Evolutionary conservation across 2,329 filamentous ascomycete genomes (phyloP).

Genomic region (Claviceps purpurea): DNA sequence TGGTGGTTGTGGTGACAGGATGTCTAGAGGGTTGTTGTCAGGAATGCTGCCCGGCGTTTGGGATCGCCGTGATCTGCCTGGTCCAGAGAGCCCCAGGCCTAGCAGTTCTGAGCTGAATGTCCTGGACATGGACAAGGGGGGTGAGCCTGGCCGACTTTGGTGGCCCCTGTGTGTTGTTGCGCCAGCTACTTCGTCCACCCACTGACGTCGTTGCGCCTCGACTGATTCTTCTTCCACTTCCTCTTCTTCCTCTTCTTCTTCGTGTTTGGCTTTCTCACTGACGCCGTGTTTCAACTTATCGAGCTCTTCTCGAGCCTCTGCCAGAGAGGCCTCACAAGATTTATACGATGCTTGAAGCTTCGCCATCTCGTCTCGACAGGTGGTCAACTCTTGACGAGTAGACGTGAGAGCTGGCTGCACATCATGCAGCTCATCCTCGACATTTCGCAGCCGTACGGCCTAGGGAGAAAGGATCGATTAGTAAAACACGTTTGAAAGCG

Average conservation of each 20-base stretch:
- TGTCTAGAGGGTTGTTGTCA: slow-evolving; percentile 23
- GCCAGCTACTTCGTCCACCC: slow-evolving; percentile 16
- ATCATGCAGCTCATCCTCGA: slow-evolving; percentile 75
- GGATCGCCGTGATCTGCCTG: slow-evolving; percentile 20
- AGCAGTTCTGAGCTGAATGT: slow-evolving; percentile 43
- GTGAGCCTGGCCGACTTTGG: slow-evolving; percentile 41
- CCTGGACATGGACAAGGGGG: slow-evolving; percentile 34
- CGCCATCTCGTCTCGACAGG: slow-evolving; percentile 45
- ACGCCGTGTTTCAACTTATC: slow-evolving; percentile 31
- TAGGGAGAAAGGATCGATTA: slow-evolving; percentile 16
- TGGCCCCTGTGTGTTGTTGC: slow-evolving; percentile 25
- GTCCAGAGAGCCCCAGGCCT: slow-evolving; percentile 24
- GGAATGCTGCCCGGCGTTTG: slow-evolving; percentile 36
- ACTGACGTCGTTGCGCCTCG: slow-evolving; percentile 31
- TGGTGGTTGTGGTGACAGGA: slow-evolving; percentile 17
- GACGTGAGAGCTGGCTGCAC: slow-evolving; percentile 49
- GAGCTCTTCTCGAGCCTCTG: slow-evolving; percentile 37
- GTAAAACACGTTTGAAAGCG: too few species aligned
- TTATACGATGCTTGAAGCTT: slow-evolving; percentile 51
- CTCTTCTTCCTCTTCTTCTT: neutral
- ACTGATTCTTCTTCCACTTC: slow-evolving; percentile 15
- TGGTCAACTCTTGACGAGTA: slow-evolving; percentile 49
- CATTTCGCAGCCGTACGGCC: slow-evolving; percentile 49
- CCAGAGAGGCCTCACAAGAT: slow-evolving; percentile 50
- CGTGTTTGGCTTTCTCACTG: neutral